Conservation (phyloP, 495 filamentous ascomycete genomes). For the Neurospora sp. region DNA sequence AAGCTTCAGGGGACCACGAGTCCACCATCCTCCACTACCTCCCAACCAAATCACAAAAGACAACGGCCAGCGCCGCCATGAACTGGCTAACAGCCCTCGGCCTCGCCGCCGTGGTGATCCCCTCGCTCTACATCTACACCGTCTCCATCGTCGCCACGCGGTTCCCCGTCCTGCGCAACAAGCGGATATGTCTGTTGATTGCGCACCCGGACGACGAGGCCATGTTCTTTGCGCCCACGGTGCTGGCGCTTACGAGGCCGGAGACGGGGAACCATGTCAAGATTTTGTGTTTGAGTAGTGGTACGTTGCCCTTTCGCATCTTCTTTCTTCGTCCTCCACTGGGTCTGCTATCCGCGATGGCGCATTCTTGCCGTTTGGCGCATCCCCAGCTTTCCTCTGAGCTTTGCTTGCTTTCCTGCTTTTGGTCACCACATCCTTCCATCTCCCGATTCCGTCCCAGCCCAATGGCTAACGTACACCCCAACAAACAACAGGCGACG, state of each 20-base stretch:
- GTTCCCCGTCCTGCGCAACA: constrained; percentile 63
- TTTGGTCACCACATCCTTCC: too few species aligned
- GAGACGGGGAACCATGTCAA: constrained; percentile 78
- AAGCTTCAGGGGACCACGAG: not conserved
- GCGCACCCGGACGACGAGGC: constrained; percentile 98
- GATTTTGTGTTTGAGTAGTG: constrained; percentile 84
- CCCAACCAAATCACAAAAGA: too few species aligned
- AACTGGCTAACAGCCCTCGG: constrained; percentile 21
- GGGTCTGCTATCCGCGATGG: too few species aligned
- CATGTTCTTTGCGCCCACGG: constrained; percentile 95
- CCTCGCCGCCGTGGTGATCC: constrained; percentile 45
- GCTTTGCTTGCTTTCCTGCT: too few species aligned
- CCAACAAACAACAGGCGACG: constrained; percentile 46
- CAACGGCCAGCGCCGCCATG: constrained; percentile 6
- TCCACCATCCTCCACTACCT: not conserved
- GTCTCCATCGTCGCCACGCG: constrained; percentile 39
- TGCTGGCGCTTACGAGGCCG: constrained; percentile 65
- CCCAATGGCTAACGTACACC: not conserved
- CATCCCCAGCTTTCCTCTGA: too few species aligned
- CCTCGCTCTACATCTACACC: constrained; percentile 54
- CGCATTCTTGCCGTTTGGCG: too few species aligned
- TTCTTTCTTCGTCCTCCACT: too few species aligned
- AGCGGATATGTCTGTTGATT: constrained; percentile 81
- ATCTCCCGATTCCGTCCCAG: too few species aligned
- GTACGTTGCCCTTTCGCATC: constrained; percentile 23